Conservation (phyloP, 148 eudicot genomes). For the Camellia japonica region DNA sequence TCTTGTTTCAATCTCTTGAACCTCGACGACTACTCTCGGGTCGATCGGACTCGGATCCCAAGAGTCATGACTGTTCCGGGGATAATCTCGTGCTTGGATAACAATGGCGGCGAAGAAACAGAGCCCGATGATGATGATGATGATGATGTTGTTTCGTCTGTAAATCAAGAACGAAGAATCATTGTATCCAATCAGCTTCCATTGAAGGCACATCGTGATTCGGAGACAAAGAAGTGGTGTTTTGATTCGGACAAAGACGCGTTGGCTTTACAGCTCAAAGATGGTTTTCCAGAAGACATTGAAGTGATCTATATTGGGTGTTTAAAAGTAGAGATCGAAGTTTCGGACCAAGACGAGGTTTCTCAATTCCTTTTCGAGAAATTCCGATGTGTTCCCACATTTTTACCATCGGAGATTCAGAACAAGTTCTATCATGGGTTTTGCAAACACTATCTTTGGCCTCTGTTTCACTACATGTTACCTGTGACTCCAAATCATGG, state of each 20-base stretch:
- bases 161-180: slow-evolving; percentile 22
- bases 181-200: slow-evolving; percentile 70
- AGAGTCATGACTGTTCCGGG: slow-evolving; percentile 50
- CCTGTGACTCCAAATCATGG: slow-evolving; percentile 55
- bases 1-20: slow-evolving; percentile 40
- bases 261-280: slow-evolving; percentile 51
- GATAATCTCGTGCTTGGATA: slow-evolving; percentile 39
- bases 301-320: slow-evolving; percentile 64
- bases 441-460: slow-evolving; percentile 85
- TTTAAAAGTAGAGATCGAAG: slow-evolving; percentile 45
- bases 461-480: slow-evolving; percentile 73
- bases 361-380: slow-evolving; percentile 39
- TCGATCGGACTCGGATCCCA: slow-evolving; percentile 37
- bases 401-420: slow-evolving; percentile 44
- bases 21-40: slow-evolving; percentile 29
- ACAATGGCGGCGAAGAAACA: background rate
- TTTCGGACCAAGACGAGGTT: slow-evolving; percentile 57
- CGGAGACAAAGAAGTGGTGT: slow-evolving; percentile 29
- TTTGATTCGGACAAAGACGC: slow-evolving; percentile 64
- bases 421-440: slow-evolving; percentile 74
- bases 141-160: slow-evolving; percentile 19
- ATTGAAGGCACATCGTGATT: slow-evolving; percentile 31
- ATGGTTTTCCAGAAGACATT: slow-evolving; percentile 46
- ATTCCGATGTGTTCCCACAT: slow-evolving; percentile 70
- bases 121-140: background rate